A percentile compares a stretch with the other conserved stretches of the same genome.
Evolutionary conservation across 106 monocot species (phyloP).

Genomic region (Apostasia shenzhenica): DNA sequence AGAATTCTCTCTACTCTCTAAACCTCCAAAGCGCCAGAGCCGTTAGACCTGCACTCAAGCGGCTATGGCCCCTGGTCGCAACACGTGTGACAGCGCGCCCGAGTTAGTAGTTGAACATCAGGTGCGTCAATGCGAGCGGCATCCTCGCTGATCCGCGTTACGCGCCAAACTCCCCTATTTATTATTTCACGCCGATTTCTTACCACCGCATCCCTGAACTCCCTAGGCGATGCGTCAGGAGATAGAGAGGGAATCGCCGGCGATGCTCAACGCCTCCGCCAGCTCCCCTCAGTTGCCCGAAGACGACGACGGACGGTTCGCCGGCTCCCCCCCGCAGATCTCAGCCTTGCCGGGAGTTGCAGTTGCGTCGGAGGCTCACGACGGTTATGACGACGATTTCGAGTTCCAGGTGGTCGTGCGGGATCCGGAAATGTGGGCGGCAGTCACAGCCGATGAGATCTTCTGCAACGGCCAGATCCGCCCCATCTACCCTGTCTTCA

Average conservation of each 20-base stretch:
- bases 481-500: neutral
- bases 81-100: too few relatives aligned
- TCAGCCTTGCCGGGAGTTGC: neutral
- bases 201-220: too few relatives aligned
- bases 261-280: neutral
- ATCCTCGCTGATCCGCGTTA: too few relatives aligned
- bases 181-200: too few relatives aligned
- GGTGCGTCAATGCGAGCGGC: too few relatives aligned
- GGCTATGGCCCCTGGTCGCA: too few relatives aligned
- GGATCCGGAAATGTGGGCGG: neutral
- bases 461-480: slow-evolving; percentile 3
- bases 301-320: neutral
- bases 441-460: neutral
- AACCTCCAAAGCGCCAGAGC: too few relatives aligned
- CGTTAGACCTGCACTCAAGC: too few relatives aligned
- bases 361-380: neutral
- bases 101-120: too few relatives aligned
- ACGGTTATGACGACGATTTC: neutral
- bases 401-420: neutral
- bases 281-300: neutral
- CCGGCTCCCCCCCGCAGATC: neutral
- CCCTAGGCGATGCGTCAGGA: neutral
- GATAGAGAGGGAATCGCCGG: neutral
- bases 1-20: too few relatives aligned
- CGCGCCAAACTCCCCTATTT: too few relatives aligned